Evolutionary conservation across 306 rosid genomes (phyloP), one percentile per base, ranked within the genome.

Genomic region (Clitoria ternatea): DNA sequence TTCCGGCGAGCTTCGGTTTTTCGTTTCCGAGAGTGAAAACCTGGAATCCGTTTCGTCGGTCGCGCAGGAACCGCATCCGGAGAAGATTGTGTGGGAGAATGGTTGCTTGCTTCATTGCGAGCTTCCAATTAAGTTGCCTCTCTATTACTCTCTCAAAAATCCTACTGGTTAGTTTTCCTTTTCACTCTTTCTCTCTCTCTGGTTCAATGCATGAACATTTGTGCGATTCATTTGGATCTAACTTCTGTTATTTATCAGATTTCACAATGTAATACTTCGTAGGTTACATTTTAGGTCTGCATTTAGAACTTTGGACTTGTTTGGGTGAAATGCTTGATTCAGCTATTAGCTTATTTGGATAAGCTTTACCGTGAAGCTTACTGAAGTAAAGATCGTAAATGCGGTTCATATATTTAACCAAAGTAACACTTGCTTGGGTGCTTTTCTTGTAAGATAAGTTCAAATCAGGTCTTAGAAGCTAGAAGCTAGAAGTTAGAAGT

Each of bases 51-150:
- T 85, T 64, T 15, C 70, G 37, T 79, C 80, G 24, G 44, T 90
- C 10, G 35, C 69, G 24, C 61, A 84, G 49, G 95, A 87, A 62
- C 80, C 66, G 37, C 27, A 77, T 56, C 75, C 92, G 1, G 88
- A 81, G 42, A 87, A 87, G 81, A 65, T 13, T 80, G 43, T 87
- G 22, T 94, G 98, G 98, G 98, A 94, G 84, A 85, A 82, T 17
- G 97, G 96, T 24, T 90, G 92, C 62, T 82, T 94, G 76, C 80
- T 94, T 70, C 82, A 80, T 22, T 87, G 97, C 40, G 94, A 87
- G 80, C 86, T 94, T 72, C 90, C 89, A 2, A 66, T 94, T 37
- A 84, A 73, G 79, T 62, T 94, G 79, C 96, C 98, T 3, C 32
- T 89, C 56, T 89, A 89, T 75, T 81, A 85, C 72, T 82, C 86